Conservation (phyloP, 2,329 filamentous ascomycete species). For the Aurifilum marmelostoma region DNA sequence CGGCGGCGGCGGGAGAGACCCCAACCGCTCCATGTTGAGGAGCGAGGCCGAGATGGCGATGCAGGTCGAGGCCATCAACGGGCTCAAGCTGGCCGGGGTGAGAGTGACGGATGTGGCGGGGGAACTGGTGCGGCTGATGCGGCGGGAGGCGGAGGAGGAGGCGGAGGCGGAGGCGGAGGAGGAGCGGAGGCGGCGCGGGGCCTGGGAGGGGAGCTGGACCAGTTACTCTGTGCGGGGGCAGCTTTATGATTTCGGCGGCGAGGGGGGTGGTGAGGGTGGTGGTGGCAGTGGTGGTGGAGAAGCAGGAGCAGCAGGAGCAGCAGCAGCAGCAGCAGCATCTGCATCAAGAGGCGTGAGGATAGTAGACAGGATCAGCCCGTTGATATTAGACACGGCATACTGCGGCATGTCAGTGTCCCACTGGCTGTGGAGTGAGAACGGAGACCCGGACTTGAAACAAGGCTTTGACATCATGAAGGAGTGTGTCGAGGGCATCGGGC, state of each 20-base stretch:
- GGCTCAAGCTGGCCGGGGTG: slow-evolving; percentile 37
- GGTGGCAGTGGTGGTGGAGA: not conserved
- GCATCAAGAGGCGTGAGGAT: slow-evolving; percentile 21
- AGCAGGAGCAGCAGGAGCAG: not conserved
- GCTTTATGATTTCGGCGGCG: not conserved
- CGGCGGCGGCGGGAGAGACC: slow-evolving; percentile 32
- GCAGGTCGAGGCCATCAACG: slow-evolving; percentile 40
- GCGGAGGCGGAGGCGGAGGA: slow-evolving; percentile 29
- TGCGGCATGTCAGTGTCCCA: slow-evolving; percentile 41
- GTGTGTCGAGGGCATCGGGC: slow-evolving; percentile 36
- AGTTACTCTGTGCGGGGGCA: not conserved
- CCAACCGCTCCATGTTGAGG: too few relatives aligned
- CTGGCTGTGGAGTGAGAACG: slow-evolving; percentile 44
- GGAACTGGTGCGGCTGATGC: slow-evolving; percentile 26
- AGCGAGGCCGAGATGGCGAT: slow-evolving; percentile 38
- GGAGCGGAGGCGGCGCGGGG: slow-evolving; percentile 28
- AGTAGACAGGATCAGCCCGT: slow-evolving; percentile 39
- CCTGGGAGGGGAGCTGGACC: slow-evolving; percentile 18
- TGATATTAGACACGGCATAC: slow-evolving; percentile 44
- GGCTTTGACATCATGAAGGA: slow-evolving; percentile 38
- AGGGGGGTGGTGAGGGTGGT: not conserved
- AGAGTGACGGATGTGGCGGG: slow-evolving; percentile 37
- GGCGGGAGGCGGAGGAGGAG: not conserved
- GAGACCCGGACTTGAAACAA: slow-evolving; percentile 36
- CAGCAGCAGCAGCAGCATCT: not conserved